A percentile compares a stretch with the other conserved stretches of the same genome.
Evolutionary conservation across 2,329 filamentous ascomycete genomes (phyloP).

Genomic region (Fusarium avenaceum): DNA sequence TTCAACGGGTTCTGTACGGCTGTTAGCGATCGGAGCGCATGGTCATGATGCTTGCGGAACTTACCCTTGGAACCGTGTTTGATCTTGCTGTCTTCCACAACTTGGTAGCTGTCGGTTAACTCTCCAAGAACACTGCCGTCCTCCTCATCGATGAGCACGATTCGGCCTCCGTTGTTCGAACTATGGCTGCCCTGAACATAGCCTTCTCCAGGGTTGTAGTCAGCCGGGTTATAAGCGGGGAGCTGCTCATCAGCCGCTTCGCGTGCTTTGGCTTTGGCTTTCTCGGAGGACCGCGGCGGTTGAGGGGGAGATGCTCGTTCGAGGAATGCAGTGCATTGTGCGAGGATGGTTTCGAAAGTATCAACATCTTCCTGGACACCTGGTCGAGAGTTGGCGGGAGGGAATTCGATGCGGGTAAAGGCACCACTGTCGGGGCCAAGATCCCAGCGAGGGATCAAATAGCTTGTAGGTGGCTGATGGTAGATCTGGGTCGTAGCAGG

Average conservation of each 20-base stretch:
- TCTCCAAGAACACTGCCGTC: constrained; percentile 96
- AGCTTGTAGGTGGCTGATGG: constrained; percentile 92
- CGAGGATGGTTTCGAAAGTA: constrained; percentile 96
- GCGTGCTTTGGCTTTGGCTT: constrained; percentile 57
- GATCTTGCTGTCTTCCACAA: constrained; percentile 81
- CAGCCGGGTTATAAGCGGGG: constrained; percentile 82
- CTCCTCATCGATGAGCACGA: constrained; percentile 95
- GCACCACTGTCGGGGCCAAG: constrained; percentile 88
- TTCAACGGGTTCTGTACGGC: constrained; percentile 76
- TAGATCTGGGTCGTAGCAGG: constrained; percentile 98
- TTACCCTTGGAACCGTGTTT: constrained; percentile 92
- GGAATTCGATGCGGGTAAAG: constrained; percentile 95
- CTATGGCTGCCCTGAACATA: constrained; percentile 76
- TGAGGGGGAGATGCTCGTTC: constrained; percentile 80
- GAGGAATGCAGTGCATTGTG: constrained; percentile 96
- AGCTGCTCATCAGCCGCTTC: constrained; percentile 60
- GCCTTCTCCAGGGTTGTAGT: constrained; percentile 83
- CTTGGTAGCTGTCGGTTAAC: constrained; percentile 82
- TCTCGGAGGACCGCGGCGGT: constrained; percentile 51
- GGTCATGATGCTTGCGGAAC: not conserved
- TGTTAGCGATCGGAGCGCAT: constrained; percentile 6
- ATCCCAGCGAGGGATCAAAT: constrained; percentile 96
- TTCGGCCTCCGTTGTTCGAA: constrained; percentile 71
- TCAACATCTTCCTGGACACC: constrained; percentile 92
- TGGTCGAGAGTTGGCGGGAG: constrained; percentile 75